A percentile compares a stretch with the other conserved stretches of the same genome.
These are phyloP conservation scores for Saccharomycopsis sp. DNA, from an alignment of 805 yeast species.

Conservation along the genomic window DNA sequence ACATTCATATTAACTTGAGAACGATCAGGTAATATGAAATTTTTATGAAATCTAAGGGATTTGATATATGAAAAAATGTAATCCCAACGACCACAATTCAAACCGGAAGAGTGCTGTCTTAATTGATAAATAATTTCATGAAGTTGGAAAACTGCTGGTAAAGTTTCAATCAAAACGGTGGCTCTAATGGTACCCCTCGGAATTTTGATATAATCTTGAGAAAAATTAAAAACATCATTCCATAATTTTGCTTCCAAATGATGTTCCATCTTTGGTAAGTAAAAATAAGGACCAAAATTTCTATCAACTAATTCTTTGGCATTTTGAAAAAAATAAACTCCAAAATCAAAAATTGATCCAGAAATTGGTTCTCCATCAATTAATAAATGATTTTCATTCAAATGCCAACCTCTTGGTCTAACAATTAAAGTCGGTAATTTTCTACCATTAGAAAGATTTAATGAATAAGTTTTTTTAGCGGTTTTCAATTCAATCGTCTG, in stretches of 20 bases:
- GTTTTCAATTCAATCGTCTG: conserved; percentile 33
- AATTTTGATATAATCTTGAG: conserved; percentile 54
- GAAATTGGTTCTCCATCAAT: conserved; percentile 61
- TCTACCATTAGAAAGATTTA: conserved; percentile 33
- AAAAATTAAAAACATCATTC: conserved; percentile 57
- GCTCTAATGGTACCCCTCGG: conserved; percentile 65
- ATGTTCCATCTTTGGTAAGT: conserved; percentile 69
- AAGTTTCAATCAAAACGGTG: conserved; percentile 62
- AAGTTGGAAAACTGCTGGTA: conserved; percentile 68
- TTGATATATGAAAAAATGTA: conserved; percentile 64
- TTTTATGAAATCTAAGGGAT: conserved; percentile 50
- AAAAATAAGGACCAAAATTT: conserved; percentile 64
- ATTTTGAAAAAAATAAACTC: conserved; percentile 59
- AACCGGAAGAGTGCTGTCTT: conserved; percentile 60
- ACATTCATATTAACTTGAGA: conserved; percentile 59
- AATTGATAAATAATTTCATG: conserved; percentile 69
- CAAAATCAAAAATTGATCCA: conserved; percentile 62
- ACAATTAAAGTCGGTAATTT: conserved; percentile 41
- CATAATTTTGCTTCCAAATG: conserved; percentile 67
- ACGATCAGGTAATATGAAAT: conserved; percentile 58
- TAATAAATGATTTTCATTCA: conserved; percentile 51
- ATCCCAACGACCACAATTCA: conserved; percentile 74
- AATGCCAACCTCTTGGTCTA: conserved; percentile 65
- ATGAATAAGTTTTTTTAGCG: conserved; percentile 32
- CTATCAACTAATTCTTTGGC: conserved; percentile 45